Evolutionary conservation across 805 yeast genomes (phyloP), one percentile per base, ranked within the genome.

Genomic region (Suhomyces pyralidae): DNA sequence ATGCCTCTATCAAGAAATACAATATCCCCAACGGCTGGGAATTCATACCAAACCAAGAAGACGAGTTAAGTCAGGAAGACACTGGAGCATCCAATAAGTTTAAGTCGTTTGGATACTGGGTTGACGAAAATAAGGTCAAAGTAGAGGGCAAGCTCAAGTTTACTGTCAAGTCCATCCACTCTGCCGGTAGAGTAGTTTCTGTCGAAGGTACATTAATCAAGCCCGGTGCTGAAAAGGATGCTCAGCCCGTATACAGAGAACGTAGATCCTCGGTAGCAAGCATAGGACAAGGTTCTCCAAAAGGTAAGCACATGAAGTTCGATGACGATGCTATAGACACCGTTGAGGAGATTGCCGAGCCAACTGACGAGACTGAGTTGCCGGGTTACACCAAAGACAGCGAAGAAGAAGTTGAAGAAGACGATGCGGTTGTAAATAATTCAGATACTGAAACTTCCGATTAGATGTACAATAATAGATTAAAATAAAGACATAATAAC

Each of bases 1-100:
- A 94, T 71, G 97, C 97, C 20, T 84, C 93, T 45, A 90, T 94
- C 57, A 90, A 88, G 69, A 84, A 88, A 66, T 85, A 80, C 65
- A 85, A 83, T 61, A 91, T 94, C 55, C 99, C 99, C n/a, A 71
- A 75, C 42, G 80, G 77, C 46, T 94, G 99, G 99, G 76, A 76
- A 32, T 94, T 93, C 69, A 79, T 89, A 50, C 93, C 94, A 48
- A 83, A 80, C 61, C 90, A 90, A 65, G 84, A 79, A 22, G 93
- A 87, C 60, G 90, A 83, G 57, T 58, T 62, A 25, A 14, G 8
- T 8, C 36, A 45, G 20, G 48, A 45, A 14, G 40, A 28, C 25
- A 66, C 53, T 15, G 62, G 51, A 12, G 34, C 40, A 32, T 46
- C 51, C 40, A 50, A 61, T 46, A 68, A 68, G 47, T 72, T 78